These are phyloP conservation scores for Pestalotiopsis sp. DNA, from an alignment of 2,329 filamentous ascomycete species.

Conservation along the genomic window DNA sequence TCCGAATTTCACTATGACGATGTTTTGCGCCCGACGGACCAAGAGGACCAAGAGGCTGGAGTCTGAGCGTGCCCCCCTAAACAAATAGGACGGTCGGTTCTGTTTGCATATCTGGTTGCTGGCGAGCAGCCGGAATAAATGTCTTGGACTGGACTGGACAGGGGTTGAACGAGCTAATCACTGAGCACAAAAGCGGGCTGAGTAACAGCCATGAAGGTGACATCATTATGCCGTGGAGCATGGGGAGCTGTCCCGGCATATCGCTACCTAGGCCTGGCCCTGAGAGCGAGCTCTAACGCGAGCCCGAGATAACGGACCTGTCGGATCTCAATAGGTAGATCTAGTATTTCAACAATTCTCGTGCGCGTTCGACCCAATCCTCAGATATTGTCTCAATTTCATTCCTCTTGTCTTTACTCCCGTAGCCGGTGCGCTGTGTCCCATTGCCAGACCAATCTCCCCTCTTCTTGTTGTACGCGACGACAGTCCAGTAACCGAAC, in stretches of 20 bases:
- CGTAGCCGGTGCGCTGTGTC: not conserved
- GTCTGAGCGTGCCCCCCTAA: not conserved
- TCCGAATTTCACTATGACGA: not conserved
- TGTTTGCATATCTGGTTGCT: too few species aligned
- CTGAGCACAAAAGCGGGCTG: not conserved
- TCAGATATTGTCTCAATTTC: not conserved
- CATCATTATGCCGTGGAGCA: conserved; percentile 1
- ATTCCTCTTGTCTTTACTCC: not conserved
- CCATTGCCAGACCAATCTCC: not conserved
- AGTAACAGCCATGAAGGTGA: conserved; percentile 6
- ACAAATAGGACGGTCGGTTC: too few species aligned
- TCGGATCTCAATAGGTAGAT: not conserved
- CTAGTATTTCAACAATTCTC: not conserved
- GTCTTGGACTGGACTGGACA: too few species aligned
- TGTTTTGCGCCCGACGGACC: not conserved
- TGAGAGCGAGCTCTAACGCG: conserved; percentile 2
- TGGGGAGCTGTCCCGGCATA: not conserved
- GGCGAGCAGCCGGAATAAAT: too few species aligned
- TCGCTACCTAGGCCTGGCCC: not conserved
- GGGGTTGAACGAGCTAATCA: too few species aligned
- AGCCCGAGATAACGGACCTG: conserved; percentile 12
- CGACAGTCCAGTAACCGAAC: not conserved
- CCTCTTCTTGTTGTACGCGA: not conserved
- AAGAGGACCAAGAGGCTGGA: not conserved
- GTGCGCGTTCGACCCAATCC: not conserved